phyloP scores from a whole-genome alignment of 352 stramenopile species.

The Stramenopiles sp. region DNA sequence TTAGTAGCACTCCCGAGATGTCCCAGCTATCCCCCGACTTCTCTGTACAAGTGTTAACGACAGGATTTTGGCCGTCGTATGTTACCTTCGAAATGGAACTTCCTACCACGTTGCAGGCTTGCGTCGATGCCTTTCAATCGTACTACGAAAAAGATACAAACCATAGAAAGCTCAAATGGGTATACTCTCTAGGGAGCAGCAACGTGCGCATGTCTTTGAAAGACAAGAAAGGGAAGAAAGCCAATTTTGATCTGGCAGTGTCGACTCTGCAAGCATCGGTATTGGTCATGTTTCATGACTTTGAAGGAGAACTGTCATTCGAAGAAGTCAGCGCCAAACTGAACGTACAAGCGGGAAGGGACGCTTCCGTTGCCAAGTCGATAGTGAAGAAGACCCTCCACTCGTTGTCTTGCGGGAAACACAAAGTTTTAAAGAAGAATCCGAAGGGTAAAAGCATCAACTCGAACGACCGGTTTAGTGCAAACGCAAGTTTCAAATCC shows the following conservation, averaged over 20 bases:
- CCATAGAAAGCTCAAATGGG: constrained; percentile 85
- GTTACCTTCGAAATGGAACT: constrained; percentile 83
- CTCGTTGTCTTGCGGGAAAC: constrained; percentile 93
- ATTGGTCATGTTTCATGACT: background rate
- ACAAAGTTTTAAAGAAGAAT: constrained; percentile 86
- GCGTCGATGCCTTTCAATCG: constrained; percentile 87
- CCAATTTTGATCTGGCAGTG: background rate
- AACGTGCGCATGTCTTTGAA: constrained; percentile 47
- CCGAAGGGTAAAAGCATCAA: constrained; percentile 80
- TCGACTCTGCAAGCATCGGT: background rate
- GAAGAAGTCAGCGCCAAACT: background rate
- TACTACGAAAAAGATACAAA: constrained; percentile 76
- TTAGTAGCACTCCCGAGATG: constrained; percentile 25
- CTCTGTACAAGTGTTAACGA: constrained; percentile 90
- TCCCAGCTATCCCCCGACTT: constrained; percentile 58
- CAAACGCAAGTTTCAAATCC: constrained; percentile 79
- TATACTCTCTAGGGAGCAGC: constrained; percentile 84
- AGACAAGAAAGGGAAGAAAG: background rate
- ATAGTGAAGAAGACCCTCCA: constrained; percentile 93
- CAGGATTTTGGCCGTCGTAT: constrained; percentile 95
- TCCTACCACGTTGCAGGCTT: constrained; percentile 71
- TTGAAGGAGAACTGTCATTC: background rate
- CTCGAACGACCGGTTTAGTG: constrained; percentile 69
- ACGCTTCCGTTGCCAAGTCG: background rate
- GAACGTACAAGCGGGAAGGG: background rate